phyloP scores from a whole-genome alignment of 176 grass and related monocot genomes.

The Ensete ventricosum region DNA sequence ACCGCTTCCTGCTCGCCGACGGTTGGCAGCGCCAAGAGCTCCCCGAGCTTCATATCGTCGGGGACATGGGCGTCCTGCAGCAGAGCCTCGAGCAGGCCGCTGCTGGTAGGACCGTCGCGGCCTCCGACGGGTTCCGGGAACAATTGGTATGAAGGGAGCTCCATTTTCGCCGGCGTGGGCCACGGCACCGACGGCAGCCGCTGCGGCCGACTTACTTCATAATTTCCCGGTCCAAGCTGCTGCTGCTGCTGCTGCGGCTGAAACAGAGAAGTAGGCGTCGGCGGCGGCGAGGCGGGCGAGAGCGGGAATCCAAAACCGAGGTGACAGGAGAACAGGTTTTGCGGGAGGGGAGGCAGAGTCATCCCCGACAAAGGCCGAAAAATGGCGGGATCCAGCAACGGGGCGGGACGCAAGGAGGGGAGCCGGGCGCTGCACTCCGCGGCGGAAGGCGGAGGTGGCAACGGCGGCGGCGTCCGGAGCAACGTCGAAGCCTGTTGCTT shows the following conservation, averaged over 20 bases:
- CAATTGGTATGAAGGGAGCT: constrained; percentile 76
- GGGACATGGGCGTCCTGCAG: constrained; percentile 40
- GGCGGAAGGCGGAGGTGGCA: background rate
- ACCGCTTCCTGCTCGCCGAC: constrained; percentile 2
- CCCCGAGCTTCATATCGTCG: constrained; percentile 21
- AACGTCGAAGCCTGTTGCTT: constrained; percentile 2
- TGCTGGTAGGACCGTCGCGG: background rate
- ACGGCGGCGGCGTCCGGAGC: background rate
- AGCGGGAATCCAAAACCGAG: constrained; percentile 31
- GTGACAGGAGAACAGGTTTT: background rate
- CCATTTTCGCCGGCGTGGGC: constrained; percentile 14
- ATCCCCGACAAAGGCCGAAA: constrained; percentile 16
- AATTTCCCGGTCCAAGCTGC: constrained; percentile 21
- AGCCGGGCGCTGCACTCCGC: background rate
- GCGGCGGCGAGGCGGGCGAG: constrained; percentile 40
- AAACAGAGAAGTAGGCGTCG: background rate
- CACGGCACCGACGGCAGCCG: constrained; percentile 13
- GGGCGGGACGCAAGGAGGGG: constrained; percentile 15
- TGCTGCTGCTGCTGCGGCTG: background rate
- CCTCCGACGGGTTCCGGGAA: constrained; percentile 15
- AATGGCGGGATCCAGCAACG: constrained; percentile 29
- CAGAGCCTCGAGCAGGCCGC: constrained; percentile 31
- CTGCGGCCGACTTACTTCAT: constrained; percentile 9
- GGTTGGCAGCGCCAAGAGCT: background rate
- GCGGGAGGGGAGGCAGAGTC: background rate